Conservation (phyloP, 176 grass and related monocot species). For the Oryza rufipogon region DNA sequence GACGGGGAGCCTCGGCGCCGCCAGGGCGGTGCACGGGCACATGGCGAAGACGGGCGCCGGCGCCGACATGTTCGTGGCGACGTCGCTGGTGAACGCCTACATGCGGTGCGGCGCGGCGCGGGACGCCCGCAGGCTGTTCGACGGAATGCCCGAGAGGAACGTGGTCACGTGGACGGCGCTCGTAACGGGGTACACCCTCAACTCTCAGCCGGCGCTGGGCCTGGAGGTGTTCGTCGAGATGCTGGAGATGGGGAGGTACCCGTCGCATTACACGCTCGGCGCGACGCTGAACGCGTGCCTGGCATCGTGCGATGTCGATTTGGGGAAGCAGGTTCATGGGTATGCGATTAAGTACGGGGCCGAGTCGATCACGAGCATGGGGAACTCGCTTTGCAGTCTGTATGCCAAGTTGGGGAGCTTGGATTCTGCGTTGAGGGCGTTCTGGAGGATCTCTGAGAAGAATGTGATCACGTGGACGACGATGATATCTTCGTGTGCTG, state of each 20-base stretch:
- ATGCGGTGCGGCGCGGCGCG: conserved; percentile 48
- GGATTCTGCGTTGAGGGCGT: conserved; percentile 52
- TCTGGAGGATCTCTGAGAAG: conserved; percentile 58
- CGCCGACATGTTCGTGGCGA: conserved; percentile 58
- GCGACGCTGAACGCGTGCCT: conserved; percentile 56
- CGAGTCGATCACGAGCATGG: conserved; percentile 55
- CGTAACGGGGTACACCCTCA: conserved; percentile 58
- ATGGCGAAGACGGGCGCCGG: conserved; percentile 55
- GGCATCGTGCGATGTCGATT: conserved; percentile 17
- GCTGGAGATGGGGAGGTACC: conserved; percentile 55
- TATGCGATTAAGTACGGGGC: conserved; percentile 63
- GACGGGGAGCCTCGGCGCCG: conserved; percentile 23
- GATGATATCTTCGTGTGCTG: conserved; percentile 69
- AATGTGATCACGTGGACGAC: conserved; percentile 88
- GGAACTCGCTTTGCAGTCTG: conserved; percentile 68
- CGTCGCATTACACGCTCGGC: conserved; percentile 63
- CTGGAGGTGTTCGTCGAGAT: conserved; percentile 56
- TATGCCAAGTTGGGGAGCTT: conserved; percentile 67
- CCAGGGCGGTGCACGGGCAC: conserved; percentile 59
- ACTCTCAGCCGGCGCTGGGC: conserved; percentile 37
- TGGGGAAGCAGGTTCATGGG: conserved; percentile 68
- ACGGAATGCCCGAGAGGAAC: conserved; percentile 44
- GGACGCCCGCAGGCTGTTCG: conserved; percentile 52
- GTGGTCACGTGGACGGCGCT: conserved; percentile 73
- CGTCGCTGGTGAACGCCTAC: conserved; percentile 55